These are phyloP conservation scores for Pleurozium schreberi DNA, from an alignment of 225 moss, liverwort and hornwort species.

Conservation along the genomic window DNA sequence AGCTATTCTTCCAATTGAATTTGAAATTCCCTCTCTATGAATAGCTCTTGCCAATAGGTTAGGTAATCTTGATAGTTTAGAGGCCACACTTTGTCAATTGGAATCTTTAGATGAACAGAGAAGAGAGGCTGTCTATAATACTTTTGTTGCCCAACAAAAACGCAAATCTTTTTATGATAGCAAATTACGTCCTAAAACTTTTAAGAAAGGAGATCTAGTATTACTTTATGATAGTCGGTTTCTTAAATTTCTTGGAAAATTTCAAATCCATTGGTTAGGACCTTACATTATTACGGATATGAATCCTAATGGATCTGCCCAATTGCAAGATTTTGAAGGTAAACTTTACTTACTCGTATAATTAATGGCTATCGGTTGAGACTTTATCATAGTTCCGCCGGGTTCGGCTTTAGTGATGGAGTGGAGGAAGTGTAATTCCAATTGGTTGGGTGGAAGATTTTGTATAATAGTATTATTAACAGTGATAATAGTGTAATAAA, in stretches of 20 bases:
- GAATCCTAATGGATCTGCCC: too few species aligned
- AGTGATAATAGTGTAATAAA: too few species aligned
- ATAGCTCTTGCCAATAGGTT: neutral
- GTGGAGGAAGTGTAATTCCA: too few species aligned
- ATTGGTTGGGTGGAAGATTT: too few species aligned
- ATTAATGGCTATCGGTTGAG: too few species aligned
- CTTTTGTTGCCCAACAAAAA: neutral
- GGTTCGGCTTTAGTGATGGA: too few species aligned
- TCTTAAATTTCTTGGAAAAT: rapidly evolving
- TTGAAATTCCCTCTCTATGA: neutral
- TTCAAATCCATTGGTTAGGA: neutral
- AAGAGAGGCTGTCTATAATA: neutral
- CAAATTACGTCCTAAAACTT: rapidly evolving
- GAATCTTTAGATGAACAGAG: neutral
- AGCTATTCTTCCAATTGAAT: neutral
- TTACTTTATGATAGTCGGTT: neutral
- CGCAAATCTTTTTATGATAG: neutral
- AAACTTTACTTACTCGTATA: too few species aligned
- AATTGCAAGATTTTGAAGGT: too few species aligned
- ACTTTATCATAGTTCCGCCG: too few species aligned
- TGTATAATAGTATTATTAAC: too few species aligned
- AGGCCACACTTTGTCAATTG: neutral
- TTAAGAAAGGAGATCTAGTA: neutral
- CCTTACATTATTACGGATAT: too few species aligned
- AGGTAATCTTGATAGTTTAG: neutral